phyloP scores from a whole-genome alignment of 2,329 filamentous ascomycete genomes.

The Fusarium multiceps region DNA sequence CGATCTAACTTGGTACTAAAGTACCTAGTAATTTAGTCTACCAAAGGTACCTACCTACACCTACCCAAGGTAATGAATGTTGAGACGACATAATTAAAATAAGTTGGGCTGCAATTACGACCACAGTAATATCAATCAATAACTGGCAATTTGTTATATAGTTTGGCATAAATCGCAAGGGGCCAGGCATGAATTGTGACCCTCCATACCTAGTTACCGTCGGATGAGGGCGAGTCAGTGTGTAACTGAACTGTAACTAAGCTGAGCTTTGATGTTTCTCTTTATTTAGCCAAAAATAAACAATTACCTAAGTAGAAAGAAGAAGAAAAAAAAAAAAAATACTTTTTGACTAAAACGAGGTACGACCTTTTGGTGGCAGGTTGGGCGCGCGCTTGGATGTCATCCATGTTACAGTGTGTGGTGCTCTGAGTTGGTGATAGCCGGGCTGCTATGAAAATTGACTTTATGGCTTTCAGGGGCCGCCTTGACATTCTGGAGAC shows the following conservation, averaged over 20 bases:
- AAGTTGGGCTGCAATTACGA: slow-evolving; percentile 1
- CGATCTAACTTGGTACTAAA: not conserved
- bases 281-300: not conserved
- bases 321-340: not conserved
- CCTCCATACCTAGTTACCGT: not conserved
- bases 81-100: not conserved
- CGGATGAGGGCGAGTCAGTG: slow-evolving; percentile 22
- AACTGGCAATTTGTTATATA: not conserved
- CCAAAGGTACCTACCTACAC: not conserved
- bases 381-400: slow-evolving; percentile 5
- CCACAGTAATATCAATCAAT: not conserved
- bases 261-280: not conserved
- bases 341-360: slow-evolving; percentile 6
- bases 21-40: not conserved
- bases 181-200: slow-evolving; percentile 2
- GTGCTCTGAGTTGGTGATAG: not conserved
- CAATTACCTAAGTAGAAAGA: not conserved
- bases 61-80: not conserved
- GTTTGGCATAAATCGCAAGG: slow-evolving; percentile 25
- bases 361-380: slow-evolving; percentile 1
- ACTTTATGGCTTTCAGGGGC: slow-evolving; percentile 37
- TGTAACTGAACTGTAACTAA: not conserved
- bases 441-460: slow-evolving; percentile 10
- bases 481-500: not conserved
- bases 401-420: not conserved